Base-by-base conservation (phyloP, 768 basidiomycete genomes). In the Mrakia frigida region DNA sequence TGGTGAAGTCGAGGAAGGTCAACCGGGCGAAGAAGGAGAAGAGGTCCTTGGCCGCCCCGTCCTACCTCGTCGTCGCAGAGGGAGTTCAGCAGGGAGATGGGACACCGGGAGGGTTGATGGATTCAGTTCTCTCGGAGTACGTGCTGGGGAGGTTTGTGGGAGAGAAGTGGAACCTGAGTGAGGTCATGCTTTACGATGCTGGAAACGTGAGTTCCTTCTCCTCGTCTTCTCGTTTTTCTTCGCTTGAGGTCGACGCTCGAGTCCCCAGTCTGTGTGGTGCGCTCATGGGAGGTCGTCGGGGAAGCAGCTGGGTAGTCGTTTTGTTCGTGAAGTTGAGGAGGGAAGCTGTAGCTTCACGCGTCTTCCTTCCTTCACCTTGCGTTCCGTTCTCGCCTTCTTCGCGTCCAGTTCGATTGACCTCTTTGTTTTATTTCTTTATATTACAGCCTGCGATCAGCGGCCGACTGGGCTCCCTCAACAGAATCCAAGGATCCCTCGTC, bases 71-170 rank as follows among this genome's bases (percentile, higher is more conserved):
- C 25, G 31, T 13, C n/a, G 39, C 10, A 14, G 31, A 52, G 18
- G 35, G 50, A 11, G 16, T 10, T 7, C 2, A 7, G 3, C 16
- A 1, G 21, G 70, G 59, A 28, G 76, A 77, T 31, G 76, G 70
- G n/a, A 46, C 76, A n/a, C 52, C 70, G 10, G 41, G 33, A 14
- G 63, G 50, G 11, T 41, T 77, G 33, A 61, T 31, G 37, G 28
- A 43, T 18, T 31, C 21, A 0, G 71, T 73, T 25, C 71, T 77
- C 1, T 63, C 67, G 7, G 46, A 56, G 13, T 25, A 18, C 33
- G 33, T 43, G 31, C 72, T 77, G 33, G 76, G 76, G 16, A 23
- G 23, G 16, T n/a, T 31, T 28, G 41, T 77, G 31, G 76, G 76
- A 31, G n/a, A 35, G 60, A 31, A 31, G 25, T 77, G 76, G 76